Base-by-base conservation (phyloP, 1,284 basidiomycete genomes). In the Gomphus bonarii region DNA sequence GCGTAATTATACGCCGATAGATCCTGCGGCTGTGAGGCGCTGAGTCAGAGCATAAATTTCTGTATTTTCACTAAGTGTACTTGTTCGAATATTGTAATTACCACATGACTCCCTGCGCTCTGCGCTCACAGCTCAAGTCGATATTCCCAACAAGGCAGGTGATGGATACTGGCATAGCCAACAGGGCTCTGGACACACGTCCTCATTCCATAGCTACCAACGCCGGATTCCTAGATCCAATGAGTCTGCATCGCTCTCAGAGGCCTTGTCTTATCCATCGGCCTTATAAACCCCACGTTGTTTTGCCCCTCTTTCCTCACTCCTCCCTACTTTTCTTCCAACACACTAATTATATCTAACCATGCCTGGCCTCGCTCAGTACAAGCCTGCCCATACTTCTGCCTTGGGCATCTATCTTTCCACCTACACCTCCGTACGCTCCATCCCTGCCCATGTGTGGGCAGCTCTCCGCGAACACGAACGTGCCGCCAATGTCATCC, bases 401-500 rank as follows among this genome's bases (percentile, higher is more conserved):
- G 40, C 49, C 31, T 35, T 49, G 11, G 44, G 56, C 47, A 57
- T 65, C 50, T 55, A 58, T 28, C 70, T 75, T 58, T 69, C 72
- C n/a, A 49, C 63, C 4, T 68, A 68, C 61, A 54, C 49, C 22
- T 63, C 63, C 31, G 64, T 71, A 0, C 56, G 55, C 7, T 60
- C 64, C 20, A 59, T 78, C 18, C 71, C 74, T 3, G 1, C 55
- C 0, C 57, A 60, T 3, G 74, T 78, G 18, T 75, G 73, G 72
- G 60, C 61, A 0, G 67, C 68, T 1, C 67, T 84, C 44, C 59
- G 61, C n/a, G 61, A 63, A 20, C 63, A 77, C 40, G 72, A 76
- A 33, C 67, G 69, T 10, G 66, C 72, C 38, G 73, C 81, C 6
- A 86, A 87, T 59, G 68, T 75, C 55, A 73, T 85, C 38, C 71